Evolutionary conservation across 805 yeast species (phyloP), one percentile per base, ranked within the genome.

Genomic region (Candida ponderosae): DNA sequence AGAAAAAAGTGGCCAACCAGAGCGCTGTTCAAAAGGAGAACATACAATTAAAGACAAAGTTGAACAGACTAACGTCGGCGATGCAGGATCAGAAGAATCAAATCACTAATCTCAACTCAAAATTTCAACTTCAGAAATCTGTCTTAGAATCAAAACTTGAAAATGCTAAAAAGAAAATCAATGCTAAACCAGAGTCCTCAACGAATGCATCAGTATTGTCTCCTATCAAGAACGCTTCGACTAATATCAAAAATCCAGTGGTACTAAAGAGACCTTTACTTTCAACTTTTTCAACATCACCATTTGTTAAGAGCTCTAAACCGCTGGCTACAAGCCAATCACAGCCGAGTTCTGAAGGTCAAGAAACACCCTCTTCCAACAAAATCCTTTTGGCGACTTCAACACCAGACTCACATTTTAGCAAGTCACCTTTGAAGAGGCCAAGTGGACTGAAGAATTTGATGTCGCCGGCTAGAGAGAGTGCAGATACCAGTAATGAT

Each of bases 61-160:
- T 63, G 6, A 41, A 55, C 14, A 59, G 53, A 38, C 35, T 65
- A 21, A 60, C 55, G n/a, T 35, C 54, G 4, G 63, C 63, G 29
- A 24, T 63, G 5, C 56, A 53, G 20, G 45, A 45, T 11, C 37
- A 57, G 9, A 53, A 49, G 23, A 50, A 48, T 28, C 57, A 59
- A 26, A 49, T 56, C n/a, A 61, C 57, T 16, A 50, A 43, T 17
- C 40, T 54, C 23, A 53, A 50, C 34, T 59, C 57, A 32, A 40
- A 52, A n/a, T 59, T 56, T n/a, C 56, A 53, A 23, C 45, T 59
- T 1, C 59, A 55, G 26, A 60, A 47, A 37, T 62, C 63, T 0
- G 52, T 59, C 14, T 47, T 56, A 33, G 65, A 62, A 38, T 49
- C 61, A 6, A 62, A 62, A 36, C 31, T 63, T 10, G 60, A 57